Evolutionary conservation across 768 basidiomycete species (phyloP).

Genomic region (Tephrocybe sp.): DNA sequence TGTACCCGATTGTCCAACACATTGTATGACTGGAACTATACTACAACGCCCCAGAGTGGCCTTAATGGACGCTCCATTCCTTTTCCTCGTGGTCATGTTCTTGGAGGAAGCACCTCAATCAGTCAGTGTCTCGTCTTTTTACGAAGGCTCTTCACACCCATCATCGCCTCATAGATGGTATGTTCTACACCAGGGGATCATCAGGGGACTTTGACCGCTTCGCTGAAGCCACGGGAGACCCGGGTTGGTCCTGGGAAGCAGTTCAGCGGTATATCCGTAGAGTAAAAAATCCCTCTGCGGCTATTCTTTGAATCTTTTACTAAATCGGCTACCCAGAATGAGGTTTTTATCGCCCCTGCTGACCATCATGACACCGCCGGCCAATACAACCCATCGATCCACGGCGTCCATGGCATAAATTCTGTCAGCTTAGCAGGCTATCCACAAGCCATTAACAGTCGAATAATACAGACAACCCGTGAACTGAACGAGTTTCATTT

Average conservation of each 20-base stretch:
- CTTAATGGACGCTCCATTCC: constrained; percentile 22
- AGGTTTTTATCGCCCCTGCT: constrained; percentile 29
- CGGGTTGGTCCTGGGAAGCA: constrained; percentile 32
- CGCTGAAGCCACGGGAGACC: constrained; percentile 26
- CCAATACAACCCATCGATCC: constrained; percentile 30
- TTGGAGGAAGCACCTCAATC: constrained; percentile 30
- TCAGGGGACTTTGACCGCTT: constrained; percentile 31
- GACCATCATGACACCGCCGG: constrained; percentile 33
- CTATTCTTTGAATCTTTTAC: background rate
- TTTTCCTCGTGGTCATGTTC: constrained; percentile 25
- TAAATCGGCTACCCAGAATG: constrained; percentile 25
- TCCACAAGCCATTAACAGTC: constrained; percentile 24
- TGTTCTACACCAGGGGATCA: constrained; percentile 33
- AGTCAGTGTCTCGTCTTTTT: constrained; percentile 18
- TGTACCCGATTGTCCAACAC: constrained; percentile 19
- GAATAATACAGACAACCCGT: constrained; percentile 28
- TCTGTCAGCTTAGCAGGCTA: constrained; percentile 30
- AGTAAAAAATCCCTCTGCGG: constrained; percentile 10
- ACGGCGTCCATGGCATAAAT: constrained; percentile 29
- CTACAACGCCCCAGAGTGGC: constrained; percentile 26
- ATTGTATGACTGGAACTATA: constrained; percentile 29
- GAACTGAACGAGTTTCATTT: constrained; percentile 27
- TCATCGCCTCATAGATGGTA: constrained; percentile 19
- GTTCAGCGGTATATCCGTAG: constrained; percentile 27
- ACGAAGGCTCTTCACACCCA: background rate